Evolutionary conservation across 2,329 filamentous ascomycete genomes (phyloP).

Genomic region (Myrmaecium sp.): DNA sequence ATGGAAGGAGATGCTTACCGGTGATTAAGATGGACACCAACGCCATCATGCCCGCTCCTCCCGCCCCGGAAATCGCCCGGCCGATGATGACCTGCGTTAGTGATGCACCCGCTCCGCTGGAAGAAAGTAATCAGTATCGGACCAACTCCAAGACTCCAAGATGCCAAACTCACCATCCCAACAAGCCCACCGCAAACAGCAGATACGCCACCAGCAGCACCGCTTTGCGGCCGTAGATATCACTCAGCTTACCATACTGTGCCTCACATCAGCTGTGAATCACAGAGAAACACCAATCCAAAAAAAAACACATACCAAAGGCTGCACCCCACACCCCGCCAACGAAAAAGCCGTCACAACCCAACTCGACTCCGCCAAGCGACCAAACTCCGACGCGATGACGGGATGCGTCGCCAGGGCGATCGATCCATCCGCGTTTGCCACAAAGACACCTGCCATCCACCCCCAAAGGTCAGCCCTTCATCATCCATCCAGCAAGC

Average conservation of each 20-base stretch:
- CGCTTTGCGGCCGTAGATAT: conserved; percentile 27
- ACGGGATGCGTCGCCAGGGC: conserved; percentile 48
- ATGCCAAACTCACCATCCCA: background rate
- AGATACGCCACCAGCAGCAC: conserved; percentile 23
- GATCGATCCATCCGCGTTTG: conserved; percentile 46
- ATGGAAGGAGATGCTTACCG: background rate
- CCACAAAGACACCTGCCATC: conserved; percentile 44
- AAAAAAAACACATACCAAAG: conserved; percentile 9
- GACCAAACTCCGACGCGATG: conserved; percentile 30
- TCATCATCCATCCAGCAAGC: background rate
- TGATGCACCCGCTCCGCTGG: conserved; percentile 19
- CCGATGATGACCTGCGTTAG: conserved; percentile 25
- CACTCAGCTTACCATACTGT: conserved; percentile 27
- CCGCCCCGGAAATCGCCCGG: conserved; percentile 25
- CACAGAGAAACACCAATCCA: background rate
- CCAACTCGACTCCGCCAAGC: conserved; percentile 25
- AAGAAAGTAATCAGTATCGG: conserved; percentile 4
- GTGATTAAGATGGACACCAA: conserved; percentile 5
- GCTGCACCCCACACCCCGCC: conserved; percentile 24
- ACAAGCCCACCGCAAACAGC: conserved; percentile 25
- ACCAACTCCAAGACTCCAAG: background rate
- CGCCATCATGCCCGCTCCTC: conserved; percentile 26
- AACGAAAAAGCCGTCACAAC: conserved; percentile 27
- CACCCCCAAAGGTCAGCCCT: background rate
- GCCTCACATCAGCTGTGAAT: background rate